Percentiles rank a stretch among this genome's conserved stretches.
Conservation (phyloP, 345 rosid genomes). For the Brassica incana region DNA sequence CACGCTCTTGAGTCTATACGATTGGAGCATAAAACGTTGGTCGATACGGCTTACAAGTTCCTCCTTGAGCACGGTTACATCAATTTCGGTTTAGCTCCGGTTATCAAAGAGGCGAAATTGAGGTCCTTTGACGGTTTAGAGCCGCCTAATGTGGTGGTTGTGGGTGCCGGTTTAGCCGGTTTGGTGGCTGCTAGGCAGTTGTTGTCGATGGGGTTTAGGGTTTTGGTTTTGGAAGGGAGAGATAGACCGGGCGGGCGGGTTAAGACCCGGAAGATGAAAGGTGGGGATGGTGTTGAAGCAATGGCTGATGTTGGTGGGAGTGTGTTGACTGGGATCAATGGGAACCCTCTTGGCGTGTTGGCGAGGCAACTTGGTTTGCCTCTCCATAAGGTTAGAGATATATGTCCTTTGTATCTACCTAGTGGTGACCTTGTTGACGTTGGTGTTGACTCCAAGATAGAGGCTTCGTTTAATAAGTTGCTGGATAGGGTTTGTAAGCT, state of each 20-base stretch:
- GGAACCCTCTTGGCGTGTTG: constrained; percentile 89
- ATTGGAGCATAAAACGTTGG: constrained; percentile 63
- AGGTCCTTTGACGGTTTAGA: constrained; percentile 51
- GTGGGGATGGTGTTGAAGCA: constrained; percentile 78
- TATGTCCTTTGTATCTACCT: constrained; percentile 87
- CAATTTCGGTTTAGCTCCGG: constrained; percentile 75
- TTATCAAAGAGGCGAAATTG: constrained; percentile 68
- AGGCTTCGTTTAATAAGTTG: constrained; percentile 80
- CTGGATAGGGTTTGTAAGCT: constrained; percentile 93
- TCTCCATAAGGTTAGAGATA: constrained; percentile 94
- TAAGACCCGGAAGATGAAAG: constrained; percentile 74
- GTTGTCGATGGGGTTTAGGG: constrained; percentile 84
- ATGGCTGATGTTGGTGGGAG: constrained; percentile 92
- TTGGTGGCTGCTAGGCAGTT: constrained; percentile 86
- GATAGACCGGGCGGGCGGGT: constrained; percentile 86
- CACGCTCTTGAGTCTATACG: constrained; percentile 77
- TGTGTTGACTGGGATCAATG: constrained; percentile 93
- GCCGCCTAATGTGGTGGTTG: constrained; percentile 71
- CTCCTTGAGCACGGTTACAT: constrained; percentile 83
- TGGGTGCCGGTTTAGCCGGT: constrained; percentile 90
- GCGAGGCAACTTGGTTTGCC: constrained; percentile 87
- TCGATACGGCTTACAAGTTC: constrained; percentile 70
- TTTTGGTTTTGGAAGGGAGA: constrained; percentile 86
- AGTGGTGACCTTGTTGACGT: constrained; percentile 72
- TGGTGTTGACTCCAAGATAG: constrained; percentile 77